Evolutionary conservation across 306 rosid species (phyloP).

Genomic region (Lathyrus oleraceus): DNA sequence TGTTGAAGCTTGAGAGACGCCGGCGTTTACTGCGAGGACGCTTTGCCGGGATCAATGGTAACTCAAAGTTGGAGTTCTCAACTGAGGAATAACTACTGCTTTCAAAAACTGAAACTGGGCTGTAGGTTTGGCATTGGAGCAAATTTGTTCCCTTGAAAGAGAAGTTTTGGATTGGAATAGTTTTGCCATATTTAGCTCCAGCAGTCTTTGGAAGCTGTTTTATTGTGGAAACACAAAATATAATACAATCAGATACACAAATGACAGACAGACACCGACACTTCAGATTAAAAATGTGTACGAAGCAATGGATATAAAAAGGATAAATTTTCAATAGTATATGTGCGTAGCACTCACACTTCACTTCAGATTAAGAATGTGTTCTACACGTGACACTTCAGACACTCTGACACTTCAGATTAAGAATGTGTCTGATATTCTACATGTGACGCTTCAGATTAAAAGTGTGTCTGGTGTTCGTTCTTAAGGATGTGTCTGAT

Average conservation of each 20-base stretch:
- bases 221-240: conserved; percentile 13
- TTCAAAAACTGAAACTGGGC: conserved; percentile 76
- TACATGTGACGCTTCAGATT: too few relatives aligned
- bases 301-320: background rate
- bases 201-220: conserved; percentile 35
- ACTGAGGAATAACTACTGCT: conserved; percentile 61
- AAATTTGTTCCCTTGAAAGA: conserved; percentile 41
- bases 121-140: conserved; percentile 53
- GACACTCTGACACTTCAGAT: background rate
- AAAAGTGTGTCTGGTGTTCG: too few relatives aligned
- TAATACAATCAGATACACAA: conserved; percentile 31
- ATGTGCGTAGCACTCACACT: background rate
- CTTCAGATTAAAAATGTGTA: too few relatives aligned
- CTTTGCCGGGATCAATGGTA: conserved; percentile 43
- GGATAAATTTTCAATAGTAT: background rate
- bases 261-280: too few relatives aligned
- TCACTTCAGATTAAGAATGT: background rate
- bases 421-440: background rate
- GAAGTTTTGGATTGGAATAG: conserved; percentile 29
- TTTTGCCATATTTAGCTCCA: conserved; percentile 36
- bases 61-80: conserved; percentile 46
- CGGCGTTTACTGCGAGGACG: conserved; percentile 64
- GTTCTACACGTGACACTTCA: too few relatives aligned
- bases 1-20: conserved; percentile 44
- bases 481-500: too few relatives aligned